Evolutionary conservation across 1,284 basidiomycete genomes (phyloP), one percentile per base, ranked within the genome.

Genomic region (Tilletia walkeri): DNA sequence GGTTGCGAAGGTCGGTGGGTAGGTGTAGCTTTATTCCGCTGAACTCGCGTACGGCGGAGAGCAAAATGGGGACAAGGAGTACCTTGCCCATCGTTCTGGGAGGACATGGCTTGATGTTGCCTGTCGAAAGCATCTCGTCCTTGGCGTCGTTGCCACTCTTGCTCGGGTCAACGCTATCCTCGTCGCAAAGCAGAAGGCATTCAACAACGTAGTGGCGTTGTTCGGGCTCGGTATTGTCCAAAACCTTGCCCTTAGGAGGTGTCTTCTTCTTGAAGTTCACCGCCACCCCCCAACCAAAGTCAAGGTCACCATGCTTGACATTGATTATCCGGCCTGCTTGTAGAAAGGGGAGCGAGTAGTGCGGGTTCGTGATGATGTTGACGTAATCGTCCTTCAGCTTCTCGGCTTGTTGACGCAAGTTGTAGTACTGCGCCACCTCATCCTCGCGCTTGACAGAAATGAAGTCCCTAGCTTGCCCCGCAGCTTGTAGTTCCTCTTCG

Each of bases 211-310:
- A 99, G 80, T 93, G 91, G 78, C 93, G 91, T 80, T 96, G 94
- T 0, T 94, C 89, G 14, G 91, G 89, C 61, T 94, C 92, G 24
- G 88, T 84, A 69, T 71, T 65, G 14, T 75, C 71, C 34, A 72
- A 67, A 10, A 72, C 69, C 50, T 71, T 65, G 36, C 79, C 75
- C 67, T 80, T 67, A 66, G 77, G 66, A 65, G 66, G 90, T 87
- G 65, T 88, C 2, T 93, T 89, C 85, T 96, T 97, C 83, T 93
- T 91, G 83, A 91, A 98, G 80, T 93, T 94, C 77, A 97, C 89
- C 54, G 98, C 89, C 45, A 92, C 89, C 65, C 94, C 94, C 96
- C 96, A 99, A 5, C 95, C 95, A 84, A 96, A 99, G 85, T 99
- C 92, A 36, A 91, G 86, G 68, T 91, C 90, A 70, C 91, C 89